Conservation (phyloP, 1,284 basidiomycete species). For the Ceratobasidium sp. region DNA sequence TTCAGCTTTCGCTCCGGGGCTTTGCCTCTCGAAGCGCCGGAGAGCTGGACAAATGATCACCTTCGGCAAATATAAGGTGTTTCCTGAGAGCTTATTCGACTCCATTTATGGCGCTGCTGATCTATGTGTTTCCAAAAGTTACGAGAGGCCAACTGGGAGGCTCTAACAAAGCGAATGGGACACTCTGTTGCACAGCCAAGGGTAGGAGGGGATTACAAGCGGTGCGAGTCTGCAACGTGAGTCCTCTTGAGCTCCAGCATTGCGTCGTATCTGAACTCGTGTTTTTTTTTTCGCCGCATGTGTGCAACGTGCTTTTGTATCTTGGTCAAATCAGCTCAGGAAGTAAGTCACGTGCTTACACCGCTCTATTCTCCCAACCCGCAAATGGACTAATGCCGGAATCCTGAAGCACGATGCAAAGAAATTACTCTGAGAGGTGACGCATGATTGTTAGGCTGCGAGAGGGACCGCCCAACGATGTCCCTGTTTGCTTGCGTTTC, state of each 20-base stretch:
- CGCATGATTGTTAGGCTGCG: background rate
- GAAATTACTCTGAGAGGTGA: background rate
- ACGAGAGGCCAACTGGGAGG: constrained; percentile 1
- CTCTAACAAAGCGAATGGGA: background rate
- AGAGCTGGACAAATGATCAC: background rate
- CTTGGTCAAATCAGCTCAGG: constrained; percentile 22
- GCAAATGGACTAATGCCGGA: background rate
- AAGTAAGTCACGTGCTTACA: constrained; percentile 22
- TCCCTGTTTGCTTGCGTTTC: background rate
- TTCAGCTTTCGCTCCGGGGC: constrained; percentile 28
- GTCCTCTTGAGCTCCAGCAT: constrained; percentile 21
- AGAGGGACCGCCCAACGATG: background rate
- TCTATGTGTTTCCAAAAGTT: constrained; percentile 27
- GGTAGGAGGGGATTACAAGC: constrained; percentile 10
- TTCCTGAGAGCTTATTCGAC: constrained; percentile 34
- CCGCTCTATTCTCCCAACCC: constrained; percentile 21
- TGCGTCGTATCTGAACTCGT: constrained; percentile 7
- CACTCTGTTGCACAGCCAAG: constrained; percentile 29
- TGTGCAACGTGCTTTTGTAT: constrained; percentile 37
- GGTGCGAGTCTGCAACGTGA: background rate
- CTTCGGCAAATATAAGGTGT: constrained; percentile 27
- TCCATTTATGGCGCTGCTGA: constrained; percentile 33
- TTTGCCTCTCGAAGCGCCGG: constrained; percentile 33
- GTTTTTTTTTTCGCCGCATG: constrained; percentile 35
- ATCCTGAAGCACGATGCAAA: background rate